A percentile compares a stretch with the other conserved stretches of the same genome.
These are phyloP conservation scores for Cordyceps farinosa DNA, from an alignment of 2,329 filamentous ascomycete genomes.

Conservation along the genomic window DNA sequence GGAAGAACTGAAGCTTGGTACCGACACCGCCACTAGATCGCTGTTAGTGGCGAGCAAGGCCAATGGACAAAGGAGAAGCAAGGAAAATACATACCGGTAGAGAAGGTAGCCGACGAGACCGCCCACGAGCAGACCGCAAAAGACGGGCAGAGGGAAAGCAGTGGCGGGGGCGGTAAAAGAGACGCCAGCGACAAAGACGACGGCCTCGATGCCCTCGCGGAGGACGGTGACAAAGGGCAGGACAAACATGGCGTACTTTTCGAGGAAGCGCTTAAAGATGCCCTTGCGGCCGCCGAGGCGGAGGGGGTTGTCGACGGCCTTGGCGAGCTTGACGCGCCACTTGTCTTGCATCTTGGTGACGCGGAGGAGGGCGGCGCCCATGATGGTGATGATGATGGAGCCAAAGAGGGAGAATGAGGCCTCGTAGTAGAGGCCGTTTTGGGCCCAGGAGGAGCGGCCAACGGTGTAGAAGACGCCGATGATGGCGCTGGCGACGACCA, in stretches of 20 bases:
- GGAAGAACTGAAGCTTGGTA: conserved; percentile 62
- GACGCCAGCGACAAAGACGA: conserved; percentile 83
- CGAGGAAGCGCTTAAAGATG: conserved; percentile 57
- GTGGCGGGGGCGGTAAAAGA: conserved; percentile 71
- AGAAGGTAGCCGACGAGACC: conserved; percentile 65
- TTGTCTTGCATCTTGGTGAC: conserved; percentile 81
- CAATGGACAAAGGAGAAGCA: background rate
- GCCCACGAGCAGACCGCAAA: conserved; percentile 68
- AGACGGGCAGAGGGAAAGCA: conserved; percentile 72
- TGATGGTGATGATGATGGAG: conserved; percentile 73
- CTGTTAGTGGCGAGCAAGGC: background rate
- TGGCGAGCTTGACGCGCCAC: conserved; percentile 79
- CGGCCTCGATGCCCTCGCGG: conserved; percentile 79
- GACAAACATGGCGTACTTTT: conserved; percentile 83
- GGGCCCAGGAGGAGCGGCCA: conserved; percentile 62
- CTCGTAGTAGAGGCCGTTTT: conserved; percentile 74
- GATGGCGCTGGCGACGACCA: conserved; percentile 62
- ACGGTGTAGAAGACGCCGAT: conserved; percentile 70
- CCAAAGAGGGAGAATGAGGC: conserved; percentile 74
- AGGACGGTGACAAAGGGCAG: conserved; percentile 86
- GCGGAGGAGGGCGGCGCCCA: conserved; percentile 76
- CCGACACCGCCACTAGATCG: conserved; percentile 39
- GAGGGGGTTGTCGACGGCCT: conserved; percentile 56
- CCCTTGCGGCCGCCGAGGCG: conserved; percentile 42
- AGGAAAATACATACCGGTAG: conserved; percentile 62